Conservation (phyloP, 2,329 filamentous ascomycete genomes). For the Parastagonospora avenae region DNA sequence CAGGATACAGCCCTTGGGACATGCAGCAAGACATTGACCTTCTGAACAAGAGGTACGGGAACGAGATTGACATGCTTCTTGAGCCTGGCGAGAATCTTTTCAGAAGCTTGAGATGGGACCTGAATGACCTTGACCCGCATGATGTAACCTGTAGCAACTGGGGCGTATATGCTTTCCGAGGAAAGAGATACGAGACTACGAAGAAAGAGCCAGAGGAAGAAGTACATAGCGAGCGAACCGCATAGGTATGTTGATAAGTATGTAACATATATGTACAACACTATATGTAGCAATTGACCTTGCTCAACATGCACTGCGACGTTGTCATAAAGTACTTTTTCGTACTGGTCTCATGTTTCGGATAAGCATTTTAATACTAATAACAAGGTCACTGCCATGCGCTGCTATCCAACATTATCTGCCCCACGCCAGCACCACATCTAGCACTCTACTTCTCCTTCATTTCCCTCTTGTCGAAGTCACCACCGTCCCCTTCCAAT, state of each 20-base stretch:
- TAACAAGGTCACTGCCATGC: too few relatives aligned
- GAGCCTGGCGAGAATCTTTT: constrained; percentile 94
- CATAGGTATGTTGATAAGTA: constrained; percentile 15
- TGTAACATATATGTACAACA: constrained; percentile 19
- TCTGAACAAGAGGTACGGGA: constrained; percentile 81
- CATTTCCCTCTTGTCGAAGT: neutral
- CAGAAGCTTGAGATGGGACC: constrained; percentile 91
- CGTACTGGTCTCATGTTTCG: too few relatives aligned
- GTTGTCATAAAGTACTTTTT: too few relatives aligned
- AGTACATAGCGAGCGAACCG: constrained; percentile 41
- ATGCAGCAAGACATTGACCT: constrained; percentile 92
- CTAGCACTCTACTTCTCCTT: neutral
- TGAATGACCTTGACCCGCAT: constrained; percentile 93
- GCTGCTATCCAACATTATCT: too few relatives aligned
- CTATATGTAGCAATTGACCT: neutral
- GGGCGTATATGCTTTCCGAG: constrained; percentile 96
- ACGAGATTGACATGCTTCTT: constrained; percentile 90
- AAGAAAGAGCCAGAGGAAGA: constrained; percentile 54
- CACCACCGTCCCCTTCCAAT: constrained; percentile 1
- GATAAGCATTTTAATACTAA: too few relatives aligned
- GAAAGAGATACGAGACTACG: constrained; percentile 85
- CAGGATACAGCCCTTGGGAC: constrained; percentile 94
- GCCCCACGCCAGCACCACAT: neutral
- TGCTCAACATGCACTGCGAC: too few relatives aligned
- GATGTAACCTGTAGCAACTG: constrained; percentile 96